phyloP scores from a whole-genome alignment of 2,329 filamentous ascomycete genomes.

The Claviceps arundinis region DNA sequence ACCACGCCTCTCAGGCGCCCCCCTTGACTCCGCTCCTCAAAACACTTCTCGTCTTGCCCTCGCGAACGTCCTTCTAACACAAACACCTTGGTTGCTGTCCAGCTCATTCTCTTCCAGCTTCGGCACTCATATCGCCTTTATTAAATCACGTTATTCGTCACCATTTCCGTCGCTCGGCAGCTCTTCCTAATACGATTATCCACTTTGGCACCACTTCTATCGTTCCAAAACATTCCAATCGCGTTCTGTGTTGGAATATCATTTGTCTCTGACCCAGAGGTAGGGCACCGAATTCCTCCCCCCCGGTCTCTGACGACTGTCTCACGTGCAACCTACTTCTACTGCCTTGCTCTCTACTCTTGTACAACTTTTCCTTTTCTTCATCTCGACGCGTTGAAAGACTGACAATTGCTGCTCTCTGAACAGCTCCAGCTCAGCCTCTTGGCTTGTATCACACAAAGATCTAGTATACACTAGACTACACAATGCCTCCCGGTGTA shows the following conservation, averaged over 20 bases:
- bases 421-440: conserved; percentile 7
- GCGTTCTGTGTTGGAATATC: conserved; percentile 18
- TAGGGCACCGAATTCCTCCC: conserved; percentile 18
- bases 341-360: conserved; percentile 4
- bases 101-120: conserved; percentile 12
- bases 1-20: conserved; percentile 12
- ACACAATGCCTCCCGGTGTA: conserved; percentile 23
- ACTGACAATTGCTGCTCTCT: conserved; percentile 7
- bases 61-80: conserved; percentile 19
- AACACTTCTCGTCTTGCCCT: conserved; percentile 23
- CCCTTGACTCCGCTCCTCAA: conserved; percentile 22
- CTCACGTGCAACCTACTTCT: conserved; percentile 13
- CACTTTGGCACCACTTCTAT: conserved; percentile 16
- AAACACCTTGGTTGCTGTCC: conserved; percentile 20
- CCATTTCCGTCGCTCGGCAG: conserved; percentile 12
- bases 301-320: conserved; percentile 16
- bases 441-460: conserved; percentile 6
- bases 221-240: conserved; percentile 24
- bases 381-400: conserved; percentile 8
- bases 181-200: conserved; percentile 17
- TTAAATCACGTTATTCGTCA: conserved; percentile 10
- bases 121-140: conserved; percentile 8
- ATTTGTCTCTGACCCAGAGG: conserved; percentile 22
- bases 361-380: conserved; percentile 3
- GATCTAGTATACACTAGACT: conserved; percentile 12